Base-by-base conservation (phyloP, 2,329 filamentous ascomycete species). In the Diaporthe nobilis region DNA sequence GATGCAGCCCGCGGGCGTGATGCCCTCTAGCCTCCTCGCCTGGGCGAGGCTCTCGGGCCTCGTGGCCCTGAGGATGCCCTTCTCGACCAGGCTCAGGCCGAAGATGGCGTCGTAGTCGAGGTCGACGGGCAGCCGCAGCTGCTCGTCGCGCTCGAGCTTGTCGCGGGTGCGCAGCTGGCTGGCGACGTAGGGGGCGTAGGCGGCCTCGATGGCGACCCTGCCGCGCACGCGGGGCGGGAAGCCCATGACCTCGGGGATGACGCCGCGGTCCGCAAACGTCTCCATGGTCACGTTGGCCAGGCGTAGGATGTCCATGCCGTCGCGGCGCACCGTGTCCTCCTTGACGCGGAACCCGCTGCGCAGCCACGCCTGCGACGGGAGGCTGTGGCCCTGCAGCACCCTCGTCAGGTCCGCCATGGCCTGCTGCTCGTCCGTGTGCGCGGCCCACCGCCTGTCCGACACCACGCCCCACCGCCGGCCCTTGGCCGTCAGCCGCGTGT, bases 21-120 rank as follows among this genome's bases (percentile, higher is more conserved):
- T 87, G 5, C 96, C 96, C 84, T 99, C 97, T 15, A 98, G 91
- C 20, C 97, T 87, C 67, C 95, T 89, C 44, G 96, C 96, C 88
- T 98, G 97, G 0, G 95, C 96, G 31, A 99, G 88, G 77, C 91
- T 97, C 84, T 97, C 95, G 0, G 97, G 97, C 71, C 91, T 87
- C 1, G 95, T 94, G 3, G 88, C 86, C 75, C 90, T 89, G 49
- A 99, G 87, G 5, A 93, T 89, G 39, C 91, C 88, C 83, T 91
- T 93, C 86, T 98, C 97, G 75, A 95, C 95, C 51, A 92, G 90
- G 74, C 94, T 95, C 71, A 99, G 86, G 0, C 95, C 95, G 47
- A 89, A 87, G 0, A 99, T 89, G 17, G 84, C 80, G 58, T 91
- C 88, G 80, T 98, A 99, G 80, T 98, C 92, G 20, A 98, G 83